Evolutionary conservation across 2,329 filamentous ascomycete genomes (phyloP), one percentile per base, ranked within the genome.

Genomic region (Drechslerella dactyloides): DNA sequence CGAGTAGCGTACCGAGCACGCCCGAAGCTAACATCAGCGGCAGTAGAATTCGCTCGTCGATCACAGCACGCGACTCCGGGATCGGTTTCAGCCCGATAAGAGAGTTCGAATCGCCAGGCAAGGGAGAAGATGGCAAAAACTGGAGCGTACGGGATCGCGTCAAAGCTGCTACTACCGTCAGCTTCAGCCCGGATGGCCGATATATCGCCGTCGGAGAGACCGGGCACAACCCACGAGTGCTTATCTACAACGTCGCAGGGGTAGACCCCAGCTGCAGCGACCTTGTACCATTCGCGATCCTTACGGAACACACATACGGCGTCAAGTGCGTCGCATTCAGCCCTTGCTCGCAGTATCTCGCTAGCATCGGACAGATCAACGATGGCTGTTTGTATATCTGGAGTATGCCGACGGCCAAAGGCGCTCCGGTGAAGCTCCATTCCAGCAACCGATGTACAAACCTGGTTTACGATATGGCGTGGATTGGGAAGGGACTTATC

Each of bases 341-440:
- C 73, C 84, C 89, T 0, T 91, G 97, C 79, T 91, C 90, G 11
- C 89, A 85, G 74, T 96, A 89, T 79, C 84, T 99, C 35, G 94
- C 94, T 1, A 96, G 92, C 19, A 83, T 99, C 11, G 94, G 94
- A 27, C 86, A 89, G 17, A 85, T 90, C 62, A 97, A 97, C 78
- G 94, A 99, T 80, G 93, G 93, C 0, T 97, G 96, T 78, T 83
- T 99, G 19, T 96, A 93, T 78, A 84, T 97, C 27, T 97, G 93
- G 93, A 75, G 92, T 96, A 77, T 81, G 73, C 73, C 69, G 44
- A 69, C 56, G 6, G 61, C 51, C 23, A 57, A 59, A 15, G 40
- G 37, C 52, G 54, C 35, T n/a, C 21, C 30, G 19, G 89, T 92
- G 1, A 91, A 84, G 76, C 82, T 97, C 35, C 84, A 88, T 85